These are phyloP conservation scores for Adansonia rubrostipa DNA, from an alignment of 441 rosid genomes.

Conservation along the genomic window DNA sequence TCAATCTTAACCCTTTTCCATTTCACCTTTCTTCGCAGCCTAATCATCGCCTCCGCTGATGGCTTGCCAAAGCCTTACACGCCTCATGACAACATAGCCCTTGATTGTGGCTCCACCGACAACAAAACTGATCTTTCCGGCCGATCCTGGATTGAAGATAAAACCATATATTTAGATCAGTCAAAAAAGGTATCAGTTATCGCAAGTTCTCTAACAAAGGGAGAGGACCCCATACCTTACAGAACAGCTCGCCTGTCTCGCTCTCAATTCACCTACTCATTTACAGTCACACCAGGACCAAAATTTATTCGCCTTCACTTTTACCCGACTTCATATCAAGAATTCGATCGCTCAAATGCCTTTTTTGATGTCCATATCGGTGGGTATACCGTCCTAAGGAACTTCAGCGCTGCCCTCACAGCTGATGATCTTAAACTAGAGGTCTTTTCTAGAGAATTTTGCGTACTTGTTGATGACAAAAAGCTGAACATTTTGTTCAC, in stretches of 20 bases:
- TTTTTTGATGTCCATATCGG: slow-evolving; percentile 35
- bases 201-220: not conserved
- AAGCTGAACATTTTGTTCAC: slow-evolving; percentile 13
- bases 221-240: slow-evolving; percentile 24
- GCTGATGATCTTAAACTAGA: not conserved
- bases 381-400: slow-evolving; percentile 35
- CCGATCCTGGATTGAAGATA: not conserved
- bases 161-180: not conserved
- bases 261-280: slow-evolving; percentile 34
- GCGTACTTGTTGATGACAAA: slow-evolving; percentile 12
- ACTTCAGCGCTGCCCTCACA: slow-evolving; percentile 39
- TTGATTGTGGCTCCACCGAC: slow-evolving; percentile 8
- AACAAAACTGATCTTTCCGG: slow-evolving; percentile 16
- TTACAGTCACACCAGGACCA: slow-evolving; percentile 37
- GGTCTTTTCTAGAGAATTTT: slow-evolving; percentile 33
- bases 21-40: slow-evolving; percentile 9
- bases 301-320: slow-evolving; percentile 44
- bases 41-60: not conserved
- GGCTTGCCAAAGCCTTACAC: slow-evolving; percentile 12
- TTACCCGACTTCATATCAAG: slow-evolving; percentile 23
- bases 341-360: slow-evolving; percentile 17
- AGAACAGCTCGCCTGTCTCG: slow-evolving; percentile 24
- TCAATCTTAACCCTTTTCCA: not conserved
- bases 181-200: not conserved
- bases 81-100: slow-evolving; percentile 19